Percentiles rank a stretch among this genome's conserved stretches.
Evolutionary conservation across 352 stramenopile species (phyloP).

Genomic region (Phytophthora uliginosa): DNA sequence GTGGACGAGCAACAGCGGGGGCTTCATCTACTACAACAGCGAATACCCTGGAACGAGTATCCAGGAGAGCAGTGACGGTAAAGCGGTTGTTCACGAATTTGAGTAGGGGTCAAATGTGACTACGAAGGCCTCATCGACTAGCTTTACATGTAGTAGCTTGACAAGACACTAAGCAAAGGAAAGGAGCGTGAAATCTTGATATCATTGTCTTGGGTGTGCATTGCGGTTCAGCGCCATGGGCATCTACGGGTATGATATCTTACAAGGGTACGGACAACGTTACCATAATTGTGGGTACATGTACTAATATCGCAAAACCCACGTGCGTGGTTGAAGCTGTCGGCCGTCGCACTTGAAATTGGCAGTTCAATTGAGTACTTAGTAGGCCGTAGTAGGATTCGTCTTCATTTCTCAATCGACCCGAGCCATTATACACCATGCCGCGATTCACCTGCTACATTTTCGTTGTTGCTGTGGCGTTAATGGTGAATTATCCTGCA

Average conservation of each 20-base stretch:
- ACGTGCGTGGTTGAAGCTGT: not conserved
- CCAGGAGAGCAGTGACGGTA: not conserved
- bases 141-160: not conserved
- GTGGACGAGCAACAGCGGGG: not conserved
- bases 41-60: not conserved
- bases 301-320: constrained; percentile 2
- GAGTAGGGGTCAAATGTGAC: not conserved
- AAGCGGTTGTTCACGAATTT: not conserved
- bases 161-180: not conserved
- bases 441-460: not conserved
- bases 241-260: not conserved
- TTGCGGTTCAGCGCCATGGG: not conserved
- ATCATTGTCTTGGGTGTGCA: not conserved
- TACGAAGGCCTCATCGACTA: not conserved
- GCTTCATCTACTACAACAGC: not conserved
- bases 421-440: not conserved
- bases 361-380: not conserved
- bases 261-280: not conserved
- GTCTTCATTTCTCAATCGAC: not conserved
- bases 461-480: not conserved
- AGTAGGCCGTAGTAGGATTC: not conserved
- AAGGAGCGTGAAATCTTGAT: not conserved
- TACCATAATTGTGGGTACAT: not conserved
- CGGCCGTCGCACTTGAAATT: not conserved
- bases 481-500: not conserved